phyloP scores from a whole-genome alignment of 2,329 filamentous ascomycete genomes.

The Calonectria honghensis region DNA sequence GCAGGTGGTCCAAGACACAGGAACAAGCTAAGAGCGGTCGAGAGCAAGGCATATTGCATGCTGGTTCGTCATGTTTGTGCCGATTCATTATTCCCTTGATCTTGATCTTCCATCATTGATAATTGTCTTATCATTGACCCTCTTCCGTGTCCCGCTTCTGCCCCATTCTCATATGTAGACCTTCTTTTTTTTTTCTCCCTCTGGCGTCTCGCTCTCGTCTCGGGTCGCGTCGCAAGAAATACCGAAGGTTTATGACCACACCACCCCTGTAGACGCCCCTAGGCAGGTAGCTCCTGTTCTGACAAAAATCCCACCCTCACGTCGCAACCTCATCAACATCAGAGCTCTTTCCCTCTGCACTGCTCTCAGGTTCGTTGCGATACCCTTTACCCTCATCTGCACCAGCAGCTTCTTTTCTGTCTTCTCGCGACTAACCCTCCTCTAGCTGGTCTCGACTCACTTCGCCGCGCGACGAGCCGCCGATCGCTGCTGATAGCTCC shows the following conservation, averaged over 20 bases:
- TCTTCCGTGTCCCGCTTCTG: slow-evolving; percentile 1
- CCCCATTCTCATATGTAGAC: slow-evolving; percentile 4
- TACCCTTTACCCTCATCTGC: slow-evolving; percentile 33
- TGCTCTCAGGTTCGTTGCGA: slow-evolving; percentile 31
- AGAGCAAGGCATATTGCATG: slow-evolving; percentile 37
- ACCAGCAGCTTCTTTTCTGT: slow-evolving; percentile 31
- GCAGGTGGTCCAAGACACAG: slow-evolving; percentile 28
- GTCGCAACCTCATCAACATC: slow-evolving; percentile 42
- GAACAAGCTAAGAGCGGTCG: slow-evolving; percentile 18
- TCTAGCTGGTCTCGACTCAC: slow-evolving; percentile 42
- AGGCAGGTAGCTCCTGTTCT: slow-evolving; percentile 28
- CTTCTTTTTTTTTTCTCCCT: slow-evolving; percentile 32
- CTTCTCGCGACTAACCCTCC: slow-evolving; percentile 32
- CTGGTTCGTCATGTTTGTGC: slow-evolving; percentile 34
- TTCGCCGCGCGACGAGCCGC: slow-evolving; percentile 38
- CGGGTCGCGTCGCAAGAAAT: slow-evolving; percentile 52
- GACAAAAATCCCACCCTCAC: slow-evolving; percentile 43
- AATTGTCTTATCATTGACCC: not conserved
- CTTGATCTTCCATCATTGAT: slow-evolving; percentile 2
- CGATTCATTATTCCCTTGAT: not conserved
- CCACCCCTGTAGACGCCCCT: slow-evolving; percentile 33
- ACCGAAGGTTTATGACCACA: slow-evolving; percentile 37
- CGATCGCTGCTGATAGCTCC: slow-evolving; percentile 37
- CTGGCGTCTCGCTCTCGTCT: slow-evolving; percentile 51
- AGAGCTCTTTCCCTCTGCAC: slow-evolving; percentile 40